phyloP scores from a whole-genome alignment of 2,329 filamentous ascomycete genomes.

The Aspergillus aculeatus region DNA sequence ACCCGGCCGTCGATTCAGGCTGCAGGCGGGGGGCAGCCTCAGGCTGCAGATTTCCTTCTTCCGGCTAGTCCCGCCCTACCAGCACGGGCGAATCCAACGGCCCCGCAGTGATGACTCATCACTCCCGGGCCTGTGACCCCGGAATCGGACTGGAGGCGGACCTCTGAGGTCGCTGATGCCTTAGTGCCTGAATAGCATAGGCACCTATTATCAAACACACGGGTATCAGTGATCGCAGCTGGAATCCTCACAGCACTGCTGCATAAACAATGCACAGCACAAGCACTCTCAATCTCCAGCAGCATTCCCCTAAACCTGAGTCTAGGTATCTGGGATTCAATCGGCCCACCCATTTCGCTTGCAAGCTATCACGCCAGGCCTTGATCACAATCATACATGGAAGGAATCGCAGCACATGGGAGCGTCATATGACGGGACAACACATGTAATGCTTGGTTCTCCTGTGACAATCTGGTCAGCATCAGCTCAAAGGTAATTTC shows the following conservation, averaged over 20 bases:
- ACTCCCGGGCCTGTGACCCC: neutral
- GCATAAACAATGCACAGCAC: neutral
- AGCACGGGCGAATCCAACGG: slow-evolving; percentile 13
- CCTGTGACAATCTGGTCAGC: slow-evolving; percentile 8
- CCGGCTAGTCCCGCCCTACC: slow-evolving; percentile 22
- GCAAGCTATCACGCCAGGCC: neutral
- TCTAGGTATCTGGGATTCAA: neutral
- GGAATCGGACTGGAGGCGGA: neutral
- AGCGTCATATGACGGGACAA: neutral
- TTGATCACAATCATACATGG: neutral
- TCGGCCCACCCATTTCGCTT: neutral
- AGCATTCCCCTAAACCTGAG: neutral
- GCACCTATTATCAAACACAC: neutral
- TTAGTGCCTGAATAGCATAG: neutral
- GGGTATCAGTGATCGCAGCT: neutral
- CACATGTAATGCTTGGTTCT: neutral
- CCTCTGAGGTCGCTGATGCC: neutral
- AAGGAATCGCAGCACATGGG: neutral
- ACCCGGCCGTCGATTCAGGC: slow-evolving; percentile 24
- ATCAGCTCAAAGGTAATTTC: neutral
- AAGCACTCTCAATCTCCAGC: neutral
- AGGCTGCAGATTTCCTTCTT: slow-evolving; percentile 27
- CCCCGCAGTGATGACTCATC: slow-evolving; percentile 22
- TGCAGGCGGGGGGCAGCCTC: slow-evolving; percentile 26
- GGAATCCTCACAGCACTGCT: neutral